Conservation (phyloP, 2,329 filamentous ascomycete species). For the Epichloe typhina region DNA sequence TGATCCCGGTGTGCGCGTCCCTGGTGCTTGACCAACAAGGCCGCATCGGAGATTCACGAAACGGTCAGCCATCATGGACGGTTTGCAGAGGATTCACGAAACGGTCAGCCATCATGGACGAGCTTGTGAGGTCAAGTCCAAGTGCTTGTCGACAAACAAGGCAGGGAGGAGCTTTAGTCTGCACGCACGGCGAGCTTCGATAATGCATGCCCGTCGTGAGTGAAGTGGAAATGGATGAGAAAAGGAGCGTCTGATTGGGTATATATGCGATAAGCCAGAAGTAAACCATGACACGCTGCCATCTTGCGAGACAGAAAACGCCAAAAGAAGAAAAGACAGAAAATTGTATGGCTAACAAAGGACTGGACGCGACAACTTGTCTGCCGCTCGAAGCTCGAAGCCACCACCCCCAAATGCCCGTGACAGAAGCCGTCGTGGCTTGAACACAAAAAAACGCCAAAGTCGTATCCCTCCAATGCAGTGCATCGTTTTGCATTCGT, state of each 20-base stretch:
- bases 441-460: not conserved
- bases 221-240: not conserved
- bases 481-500: not conserved
- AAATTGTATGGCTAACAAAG: not conserved
- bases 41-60: too few relatives aligned
- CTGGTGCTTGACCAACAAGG: too few relatives aligned
- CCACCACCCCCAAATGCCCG: not conserved
- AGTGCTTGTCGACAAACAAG: too few relatives aligned
- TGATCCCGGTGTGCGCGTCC: too few relatives aligned
- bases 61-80: too few relatives aligned
- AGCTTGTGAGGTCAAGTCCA: too few relatives aligned
- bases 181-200: too few relatives aligned
- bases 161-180: too few relatives aligned
- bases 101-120: too few relatives aligned
- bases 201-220: not conserved
- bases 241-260: constrained; percentile 6
- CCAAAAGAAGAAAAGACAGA: not conserved
- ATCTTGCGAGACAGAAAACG: not conserved
- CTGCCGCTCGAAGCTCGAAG: not conserved
- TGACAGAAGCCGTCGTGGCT: not conserved
- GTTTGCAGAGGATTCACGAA: too few relatives aligned
- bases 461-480: not conserved
- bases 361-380: not conserved
- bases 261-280: constrained; percentile 1
- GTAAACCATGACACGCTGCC: not conserved